Evolutionary conservation across 352 stramenopile genomes (phyloP).

Genomic region (Pythium guiyangense): DNA sequence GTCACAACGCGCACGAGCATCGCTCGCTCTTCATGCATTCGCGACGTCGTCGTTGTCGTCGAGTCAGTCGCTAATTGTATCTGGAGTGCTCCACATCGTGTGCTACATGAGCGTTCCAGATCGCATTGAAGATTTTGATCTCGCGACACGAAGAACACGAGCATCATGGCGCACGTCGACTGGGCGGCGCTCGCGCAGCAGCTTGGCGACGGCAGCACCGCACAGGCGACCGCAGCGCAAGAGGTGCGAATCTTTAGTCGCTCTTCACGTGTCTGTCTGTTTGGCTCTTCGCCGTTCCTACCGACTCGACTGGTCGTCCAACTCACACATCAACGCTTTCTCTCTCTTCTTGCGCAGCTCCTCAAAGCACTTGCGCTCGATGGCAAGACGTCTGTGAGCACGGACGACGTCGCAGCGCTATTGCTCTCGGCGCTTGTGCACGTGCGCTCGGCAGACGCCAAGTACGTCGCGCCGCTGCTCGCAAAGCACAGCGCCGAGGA

Average conservation of each 20-base stretch:
- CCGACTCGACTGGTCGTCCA: neutral
- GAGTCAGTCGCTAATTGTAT: no score
- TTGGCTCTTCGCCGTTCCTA: neutral
- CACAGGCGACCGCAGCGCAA: conserved; percentile 10
- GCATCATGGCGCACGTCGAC: conserved; percentile 9
- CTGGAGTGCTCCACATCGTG: no score
- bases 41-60: no score
- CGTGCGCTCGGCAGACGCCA: conserved; percentile 1
- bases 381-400: conserved; percentile 9
- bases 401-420: conserved; percentile 21
- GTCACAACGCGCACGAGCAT: no score
- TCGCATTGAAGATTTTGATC: no score
- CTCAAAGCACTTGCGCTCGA: conserved; percentile 22
- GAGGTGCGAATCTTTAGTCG: conserved; percentile 1
- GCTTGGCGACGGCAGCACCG: conserved; percentile 1
- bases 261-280: no score
- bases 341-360: conserved; percentile 15
- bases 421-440: conserved; percentile 22
- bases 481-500: conserved; percentile 33
- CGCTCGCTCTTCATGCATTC: no score
- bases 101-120: no score
- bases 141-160: neutral
- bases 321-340: neutral
- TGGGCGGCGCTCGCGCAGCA: conserved; percentile 25
- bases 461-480: conserved; percentile 49